Evolutionary conservation across 306 rosid species (phyloP), one percentile per base, ranked within the genome.

Genomic region (Cucurbita argyrosperma): DNA sequence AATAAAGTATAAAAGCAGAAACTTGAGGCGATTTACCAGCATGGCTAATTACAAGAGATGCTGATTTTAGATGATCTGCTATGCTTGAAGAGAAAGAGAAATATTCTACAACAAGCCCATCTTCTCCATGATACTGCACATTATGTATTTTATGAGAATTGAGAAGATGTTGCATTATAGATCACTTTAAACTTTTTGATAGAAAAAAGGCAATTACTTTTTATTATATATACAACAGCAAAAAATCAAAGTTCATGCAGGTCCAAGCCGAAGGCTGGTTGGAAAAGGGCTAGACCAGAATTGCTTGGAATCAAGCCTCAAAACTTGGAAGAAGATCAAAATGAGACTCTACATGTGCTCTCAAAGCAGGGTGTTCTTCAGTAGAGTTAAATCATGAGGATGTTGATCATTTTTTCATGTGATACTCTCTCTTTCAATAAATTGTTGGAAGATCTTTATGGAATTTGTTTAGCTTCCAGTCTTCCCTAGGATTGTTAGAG

Each of bases 21-120:
- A 16, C 61, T 30, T 58, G 49, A 16, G 19, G 30, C 42, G 59
- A 18, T 47, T 57, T 82, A 90, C 97, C 96, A 63, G 96, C 97
- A 23, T 88, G 96, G 82, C 97, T 89, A 61, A 89, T 90, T 51
- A 89, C 90, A 72, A 90, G 98, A 80, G 97, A 90, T 40, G 96
- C 96, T 55, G 90, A 86, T 78, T 80, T 86, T 77, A 94, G 84
- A 84, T 89, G 83, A 37, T 86, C 90, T 4, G 97, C 96, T 58
- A 89, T 94, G 86, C 95, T 94, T 55, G 97, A 86, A 77, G 97
- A 90, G 79, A 93, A 93, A 65, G 92, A 87, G 83, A 89, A 90
- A 80, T 75, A 83, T 64, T 91, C 96, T 42, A 94, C 94, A 50
- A 71, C 82, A 79, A 88, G 73, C 43, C 81, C 84, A 78, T 83